Conservation (phyloP, 169 alveolate species). For the Eimeria necatrix region DNA sequence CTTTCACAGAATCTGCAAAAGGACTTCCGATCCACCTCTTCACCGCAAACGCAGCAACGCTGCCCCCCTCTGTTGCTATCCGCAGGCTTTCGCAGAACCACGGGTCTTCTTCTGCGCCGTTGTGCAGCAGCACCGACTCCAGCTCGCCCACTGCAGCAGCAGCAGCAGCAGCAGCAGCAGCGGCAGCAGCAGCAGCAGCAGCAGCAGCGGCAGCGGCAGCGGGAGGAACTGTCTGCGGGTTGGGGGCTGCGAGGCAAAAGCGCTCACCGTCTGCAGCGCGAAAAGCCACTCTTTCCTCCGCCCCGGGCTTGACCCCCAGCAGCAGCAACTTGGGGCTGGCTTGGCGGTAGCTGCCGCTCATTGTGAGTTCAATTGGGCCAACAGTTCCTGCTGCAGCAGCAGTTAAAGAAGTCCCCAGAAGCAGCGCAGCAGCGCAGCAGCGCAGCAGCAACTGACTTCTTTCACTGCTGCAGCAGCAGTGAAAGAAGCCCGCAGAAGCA, state of each 20-base stretch:
- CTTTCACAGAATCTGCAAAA: slow-evolving; percentile 72
- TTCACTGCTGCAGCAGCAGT: slow-evolving; percentile 74
- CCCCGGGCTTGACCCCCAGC: slow-evolving; percentile 78
- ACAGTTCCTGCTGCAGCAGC: slow-evolving; percentile 84
- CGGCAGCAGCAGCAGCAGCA: neutral
- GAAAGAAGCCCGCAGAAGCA: no score
- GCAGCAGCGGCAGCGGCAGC: neutral
- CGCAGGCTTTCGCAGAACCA: slow-evolving; percentile 86
- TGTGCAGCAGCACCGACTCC: slow-evolving; percentile 79
- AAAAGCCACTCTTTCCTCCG: slow-evolving; percentile 80
- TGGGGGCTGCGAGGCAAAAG: neutral
- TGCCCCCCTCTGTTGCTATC: slow-evolving; percentile 83
- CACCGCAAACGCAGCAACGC: slow-evolving; percentile 76
- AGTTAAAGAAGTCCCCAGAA: no score
- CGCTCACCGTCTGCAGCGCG: slow-evolving; percentile 85
- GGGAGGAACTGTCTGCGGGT: neutral
- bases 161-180: neutral
- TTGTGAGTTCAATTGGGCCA: slow-evolving; percentile 84
- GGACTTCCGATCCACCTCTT: slow-evolving; percentile 87
- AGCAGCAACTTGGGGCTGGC: slow-evolving; percentile 79
- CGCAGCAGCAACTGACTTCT: neutral
- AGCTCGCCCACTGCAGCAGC: slow-evolving; percentile 78
- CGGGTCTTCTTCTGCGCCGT: slow-evolving; percentile 84
- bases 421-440: neutral
- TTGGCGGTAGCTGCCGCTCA: slow-evolving; percentile 81